phyloP scores from a whole-genome alignment of 257 asterid species.

The Solanum habrochaites region DNA sequence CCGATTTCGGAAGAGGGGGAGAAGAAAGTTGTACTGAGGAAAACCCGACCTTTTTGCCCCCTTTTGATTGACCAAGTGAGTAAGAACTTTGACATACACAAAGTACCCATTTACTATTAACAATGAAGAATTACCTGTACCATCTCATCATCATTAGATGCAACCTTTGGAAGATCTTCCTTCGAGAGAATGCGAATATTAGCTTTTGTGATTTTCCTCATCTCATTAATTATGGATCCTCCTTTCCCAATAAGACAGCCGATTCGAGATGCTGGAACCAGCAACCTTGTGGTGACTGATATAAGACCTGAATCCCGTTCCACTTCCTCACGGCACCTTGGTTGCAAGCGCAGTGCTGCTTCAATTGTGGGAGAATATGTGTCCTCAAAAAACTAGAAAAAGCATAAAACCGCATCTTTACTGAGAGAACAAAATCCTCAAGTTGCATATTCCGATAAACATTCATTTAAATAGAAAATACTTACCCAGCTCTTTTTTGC shows the following conservation, averaged over 20 bases:
- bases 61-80: background rate
- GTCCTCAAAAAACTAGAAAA: conserved; percentile 7
- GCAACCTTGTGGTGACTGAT: conserved; percentile 11
- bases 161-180: conserved; percentile 20
- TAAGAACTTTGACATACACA: background rate
- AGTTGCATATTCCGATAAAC: background rate
- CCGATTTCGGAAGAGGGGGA: background rate
- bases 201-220: conserved; percentile 16
- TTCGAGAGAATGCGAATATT: conserved; percentile 18
- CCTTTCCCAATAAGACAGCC: conserved; percentile 21
- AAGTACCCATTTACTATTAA: background rate
- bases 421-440: background rate
- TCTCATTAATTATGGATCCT: conserved; percentile 15
- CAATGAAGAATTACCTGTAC: conserved; percentile 8
- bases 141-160: conserved; percentile 18
- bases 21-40: background rate
- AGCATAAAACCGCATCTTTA: background rate
- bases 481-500: conserved; percentile 12
- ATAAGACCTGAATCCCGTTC: conserved; percentile 16
- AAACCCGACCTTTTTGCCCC: background rate
- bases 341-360: conserved; percentile 16
- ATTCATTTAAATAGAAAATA: background rate
- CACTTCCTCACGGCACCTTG: conserved; percentile 12
- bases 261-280: conserved; percentile 15
- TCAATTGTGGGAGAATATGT: conserved; percentile 15